These are phyloP conservation scores for Claviceps sorghi DNA, from an alignment of 2,329 filamentous ascomycete genomes.

Conservation along the genomic window DNA sequence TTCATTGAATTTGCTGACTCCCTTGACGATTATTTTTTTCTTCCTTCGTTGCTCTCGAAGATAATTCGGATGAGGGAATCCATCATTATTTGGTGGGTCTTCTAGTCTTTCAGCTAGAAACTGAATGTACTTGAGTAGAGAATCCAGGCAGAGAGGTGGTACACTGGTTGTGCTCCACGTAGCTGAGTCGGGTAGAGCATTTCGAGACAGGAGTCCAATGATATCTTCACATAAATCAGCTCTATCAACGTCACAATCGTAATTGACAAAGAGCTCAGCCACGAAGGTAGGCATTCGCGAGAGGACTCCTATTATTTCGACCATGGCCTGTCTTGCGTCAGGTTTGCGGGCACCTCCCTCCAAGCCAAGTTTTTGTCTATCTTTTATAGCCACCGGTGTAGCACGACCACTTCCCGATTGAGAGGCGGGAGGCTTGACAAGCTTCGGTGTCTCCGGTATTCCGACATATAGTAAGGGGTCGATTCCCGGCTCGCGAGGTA, in stretches of 20 bases:
- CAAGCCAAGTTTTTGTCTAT: constrained; percentile 80
- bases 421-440: constrained; percentile 63
- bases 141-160: constrained; percentile 84
- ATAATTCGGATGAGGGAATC: constrained; percentile 47
- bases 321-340: constrained; percentile 94
- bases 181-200: constrained; percentile 90
- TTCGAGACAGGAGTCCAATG: constrained; percentile 80
- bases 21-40: constrained; percentile 81
- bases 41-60: constrained; percentile 59
- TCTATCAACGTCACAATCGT: constrained; percentile 87
- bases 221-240: constrained; percentile 91
- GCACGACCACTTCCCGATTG: constrained; percentile 65
- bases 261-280: constrained; percentile 92
- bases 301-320: constrained; percentile 85
- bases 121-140: constrained; percentile 78
- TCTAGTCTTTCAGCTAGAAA: constrained; percentile 79
- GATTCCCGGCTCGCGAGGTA: constrained; percentile 78
- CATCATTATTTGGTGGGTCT: constrained; percentile 47
- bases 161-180: constrained; percentile 99
- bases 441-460: constrained; percentile 78
- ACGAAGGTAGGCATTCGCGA: constrained; percentile 89
- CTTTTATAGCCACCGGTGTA: constrained; percentile 82
- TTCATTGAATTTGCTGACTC: constrained; percentile 86
- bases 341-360: constrained; percentile 86
- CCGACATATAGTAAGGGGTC: constrained; percentile 85